Conservation (phyloP, 768 basidiomycete species). For the Dacryopinax primogenitus region DNA sequence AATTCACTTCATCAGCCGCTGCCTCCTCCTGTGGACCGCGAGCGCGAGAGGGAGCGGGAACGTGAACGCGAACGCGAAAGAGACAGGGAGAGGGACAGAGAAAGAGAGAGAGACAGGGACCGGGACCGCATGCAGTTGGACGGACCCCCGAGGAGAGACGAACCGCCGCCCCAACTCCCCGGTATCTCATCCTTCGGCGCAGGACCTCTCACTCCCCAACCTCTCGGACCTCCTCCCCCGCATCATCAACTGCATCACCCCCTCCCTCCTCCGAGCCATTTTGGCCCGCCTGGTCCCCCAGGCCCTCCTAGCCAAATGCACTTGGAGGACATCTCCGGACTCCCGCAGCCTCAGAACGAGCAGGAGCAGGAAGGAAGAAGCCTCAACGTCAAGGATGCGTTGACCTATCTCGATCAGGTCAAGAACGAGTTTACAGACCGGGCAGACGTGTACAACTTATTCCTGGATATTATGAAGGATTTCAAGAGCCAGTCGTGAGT, state of each 20-base stretch:
- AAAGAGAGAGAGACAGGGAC: neutral
- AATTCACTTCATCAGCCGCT: too few species aligned
- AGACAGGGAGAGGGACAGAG: neutral
- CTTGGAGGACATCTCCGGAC: neutral
- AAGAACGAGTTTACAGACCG: constrained; percentile 80
- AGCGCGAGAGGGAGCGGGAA: neutral
- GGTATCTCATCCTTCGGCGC: constrained; percentile 4
- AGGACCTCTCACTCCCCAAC: neutral
- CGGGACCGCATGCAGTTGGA: neutral
- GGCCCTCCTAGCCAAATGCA: neutral
- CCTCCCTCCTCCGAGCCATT: neutral
- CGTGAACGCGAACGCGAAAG: neutral
- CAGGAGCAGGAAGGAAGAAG: constrained; percentile 34
- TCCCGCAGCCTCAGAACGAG: neutral
- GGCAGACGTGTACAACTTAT: constrained; percentile 89
- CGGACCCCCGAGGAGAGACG: neutral
- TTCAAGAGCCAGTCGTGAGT: constrained; percentile 73
- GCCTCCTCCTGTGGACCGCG: neutral
- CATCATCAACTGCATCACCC: neutral
- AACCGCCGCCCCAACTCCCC: neutral
- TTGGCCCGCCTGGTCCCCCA: neutral
- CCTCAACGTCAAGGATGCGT: constrained; percentile 83
- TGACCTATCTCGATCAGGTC: constrained; percentile 88
- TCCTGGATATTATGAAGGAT: constrained; percentile 97
- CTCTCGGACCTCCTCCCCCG: neutral